Evolutionary conservation across 2,329 filamentous ascomycete genomes (phyloP), one percentile per base, ranked within the genome.

Genomic region (Hirsutella minnesotensis): DNA sequence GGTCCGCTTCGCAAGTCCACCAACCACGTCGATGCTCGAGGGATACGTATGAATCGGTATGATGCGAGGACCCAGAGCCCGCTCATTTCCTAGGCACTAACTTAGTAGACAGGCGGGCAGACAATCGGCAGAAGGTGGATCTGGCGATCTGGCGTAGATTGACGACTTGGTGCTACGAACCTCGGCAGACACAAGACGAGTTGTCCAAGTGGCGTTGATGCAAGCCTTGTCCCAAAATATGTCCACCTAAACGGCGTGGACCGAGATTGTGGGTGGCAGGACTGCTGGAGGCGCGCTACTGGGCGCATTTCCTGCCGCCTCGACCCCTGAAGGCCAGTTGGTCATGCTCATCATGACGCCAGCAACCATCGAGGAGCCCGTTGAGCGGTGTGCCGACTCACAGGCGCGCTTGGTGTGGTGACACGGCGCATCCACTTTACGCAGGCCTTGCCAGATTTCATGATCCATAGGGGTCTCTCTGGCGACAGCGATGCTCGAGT

Each of bases 351-450:
- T 18, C 33, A 34, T 18, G 8, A 27, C 24, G 24, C 36, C 19
- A n/a, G 33, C 4, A 34, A n/a, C 33, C 15, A 9, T 34, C 33
- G 33, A n/a, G 16, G 36, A 24, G 13, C 20, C 41, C 34, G 38
- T 38, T 34, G 41, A 42, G 41, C 41, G 41, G 41, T 42, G 41
- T 42, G 30, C 27, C 19, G 41, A 31, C 5, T 31, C 18, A 22
- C 10, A 13, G 15, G 37, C 18, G 27, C 3, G 24, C 16, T 16
- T 19, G 9, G 34, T 36, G 18, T 38, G 16, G 27, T 41, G 19
- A 24, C 21, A 38, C 35, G 27, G 22, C 38, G 41, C 41, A 42
- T 38, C 27, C 9, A 42, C 12, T 40, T 19, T 16, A 29, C n/a
- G 38, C 38, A 18, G 24, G 16, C 33, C 16, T 30, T 5, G 4